Evolutionary conservation across 306 rosid species (phyloP).

Genomic region (Sphenostylis stenocarpa): DNA sequence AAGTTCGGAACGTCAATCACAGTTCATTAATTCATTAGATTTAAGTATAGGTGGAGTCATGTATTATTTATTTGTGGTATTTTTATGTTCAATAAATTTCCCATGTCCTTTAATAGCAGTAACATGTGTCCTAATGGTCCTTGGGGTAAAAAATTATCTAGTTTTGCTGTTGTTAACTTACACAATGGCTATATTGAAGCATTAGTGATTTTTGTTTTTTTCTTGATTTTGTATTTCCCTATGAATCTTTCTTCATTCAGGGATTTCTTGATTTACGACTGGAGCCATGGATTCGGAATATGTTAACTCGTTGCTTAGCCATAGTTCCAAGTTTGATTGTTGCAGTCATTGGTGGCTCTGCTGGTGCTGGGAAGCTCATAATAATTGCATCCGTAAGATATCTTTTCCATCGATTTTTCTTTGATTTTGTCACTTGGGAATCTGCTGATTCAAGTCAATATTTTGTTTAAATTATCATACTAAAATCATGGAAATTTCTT

Average conservation of each 20-base stretch:
- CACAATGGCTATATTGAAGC: background rate
- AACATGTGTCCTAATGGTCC: background rate
- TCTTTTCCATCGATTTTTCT: constrained; percentile 2
- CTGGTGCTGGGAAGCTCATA: constrained; percentile 93
- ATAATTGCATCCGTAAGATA: constrained; percentile 86
- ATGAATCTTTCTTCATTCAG: constrained; percentile 36
- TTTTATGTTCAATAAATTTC: constrained; percentile 1
- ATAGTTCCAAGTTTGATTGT: constrained; percentile 93
- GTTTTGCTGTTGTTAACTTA: background rate
- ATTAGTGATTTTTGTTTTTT: constrained; percentile 4
- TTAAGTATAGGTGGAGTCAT: background rate
- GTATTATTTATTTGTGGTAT: constrained; percentile 7
- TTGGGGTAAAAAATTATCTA: background rate
- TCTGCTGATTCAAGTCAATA: background rate
- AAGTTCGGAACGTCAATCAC: constrained; percentile 1
- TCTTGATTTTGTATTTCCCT: background rate
- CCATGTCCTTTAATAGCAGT: constrained; percentile 14
- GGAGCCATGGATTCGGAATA: constrained; percentile 79
- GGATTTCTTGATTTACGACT: constrained; percentile 90
- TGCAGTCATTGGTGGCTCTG: constrained; percentile 84
- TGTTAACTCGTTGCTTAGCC: constrained; percentile 86
- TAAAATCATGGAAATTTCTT: constrained; percentile 4
- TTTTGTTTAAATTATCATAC: background rate
- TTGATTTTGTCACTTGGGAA: background rate
- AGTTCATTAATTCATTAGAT: constrained; percentile 6